Evolutionary conservation across 1,284 basidiomycete species (phyloP), one percentile per base, ranked within the genome.

Genomic region (Pseudozyma pruni): DNA sequence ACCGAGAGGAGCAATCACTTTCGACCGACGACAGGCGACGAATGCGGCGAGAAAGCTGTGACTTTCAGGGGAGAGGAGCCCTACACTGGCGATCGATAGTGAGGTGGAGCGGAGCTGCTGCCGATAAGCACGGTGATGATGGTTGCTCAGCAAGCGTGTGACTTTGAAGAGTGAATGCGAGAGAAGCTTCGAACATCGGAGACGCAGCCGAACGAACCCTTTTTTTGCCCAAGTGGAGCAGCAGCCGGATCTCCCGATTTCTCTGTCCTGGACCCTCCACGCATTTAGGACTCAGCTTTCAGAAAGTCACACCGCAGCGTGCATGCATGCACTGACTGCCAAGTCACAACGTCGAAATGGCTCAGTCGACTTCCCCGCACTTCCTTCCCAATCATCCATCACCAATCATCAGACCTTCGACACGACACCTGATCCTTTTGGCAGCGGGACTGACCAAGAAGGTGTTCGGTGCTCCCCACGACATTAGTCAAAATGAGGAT

Each of bases 401-500:
- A 33, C 19, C 29, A 20, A 7, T 16, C 31, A 27, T 35, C 29
- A 3, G 22, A 29, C 13, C 33, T 13, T 38, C n/a, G 25, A 11
- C 14, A 9, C 27, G 11, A 4, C 29, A 43, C 14, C 23, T 23
- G 13, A 10, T 35, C 39, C 11, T 19, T 27, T 9, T 17, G 2
- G 16, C 25, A 19, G 14, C 19, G 35, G 19, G 40, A 38, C 37
- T 29, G 19, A 32, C 41, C 20, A 14, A 27, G 31, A 10, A 38
- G 56, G 38, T 47, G 49, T 37, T 13, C 29, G 31, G 48, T 17
- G 43, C 42, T 27, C 33, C 46, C 22, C 38, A 1, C 27, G 25
- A 19, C 31, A 40, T 35, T 29, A 19, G 38, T 43, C 39, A 42
- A 43, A 37, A 74, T 74, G 72, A 56, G 68, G 46, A 67, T 74